These are phyloP conservation scores for Laburnicola sp. DNA, from an alignment of 2,329 filamentous ascomycete genomes.

Conservation along the genomic window DNA sequence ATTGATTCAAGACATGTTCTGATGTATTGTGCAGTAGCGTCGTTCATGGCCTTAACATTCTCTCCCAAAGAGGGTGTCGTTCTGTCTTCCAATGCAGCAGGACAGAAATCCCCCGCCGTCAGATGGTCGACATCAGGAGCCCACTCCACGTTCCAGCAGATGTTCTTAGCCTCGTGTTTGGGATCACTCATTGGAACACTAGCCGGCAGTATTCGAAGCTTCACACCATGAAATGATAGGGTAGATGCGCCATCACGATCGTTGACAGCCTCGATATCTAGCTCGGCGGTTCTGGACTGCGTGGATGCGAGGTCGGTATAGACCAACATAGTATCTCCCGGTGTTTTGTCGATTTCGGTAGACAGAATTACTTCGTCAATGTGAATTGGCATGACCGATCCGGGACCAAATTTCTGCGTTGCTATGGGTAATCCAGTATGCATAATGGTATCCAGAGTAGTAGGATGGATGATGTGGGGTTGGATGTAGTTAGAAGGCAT, in stretches of 20 bases:
- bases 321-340: background rate
- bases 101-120: background rate
- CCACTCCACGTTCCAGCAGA: background rate
- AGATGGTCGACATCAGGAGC: background rate
- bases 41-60: background rate
- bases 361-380: constrained; percentile 2
- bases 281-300: background rate
- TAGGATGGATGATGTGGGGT: constrained; percentile 6
- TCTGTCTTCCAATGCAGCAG: background rate
- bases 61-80: background rate
- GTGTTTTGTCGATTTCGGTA: background rate
- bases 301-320: background rate
- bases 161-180: background rate
- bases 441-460: constrained; percentile 4
- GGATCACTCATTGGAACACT: background rate
- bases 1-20: background rate
- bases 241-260: background rate
- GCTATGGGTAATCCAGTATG: background rate
- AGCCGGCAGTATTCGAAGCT: background rate
- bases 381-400: background rate
- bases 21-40: background rate
- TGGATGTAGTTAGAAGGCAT: background rate
- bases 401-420: background rate
- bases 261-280: background rate
- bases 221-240: background rate